phyloP scores from a whole-genome alignment of 495 filamentous ascomycete species.

The Tuber melanosporum region DNA sequence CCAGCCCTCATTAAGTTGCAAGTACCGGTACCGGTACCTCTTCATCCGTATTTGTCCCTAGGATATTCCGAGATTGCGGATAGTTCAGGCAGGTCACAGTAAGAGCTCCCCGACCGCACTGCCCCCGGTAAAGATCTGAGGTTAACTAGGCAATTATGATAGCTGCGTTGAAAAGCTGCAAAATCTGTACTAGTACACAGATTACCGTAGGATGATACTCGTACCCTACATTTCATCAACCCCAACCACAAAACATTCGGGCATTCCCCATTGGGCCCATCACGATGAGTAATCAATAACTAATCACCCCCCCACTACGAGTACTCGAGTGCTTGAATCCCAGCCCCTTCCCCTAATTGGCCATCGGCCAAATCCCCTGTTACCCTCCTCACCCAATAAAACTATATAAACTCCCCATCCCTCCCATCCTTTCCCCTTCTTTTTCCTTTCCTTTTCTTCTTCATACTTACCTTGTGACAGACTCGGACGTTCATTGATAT shows the following conservation, averaged over 20 bases:
- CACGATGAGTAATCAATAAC: neutral
- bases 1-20: neutral
- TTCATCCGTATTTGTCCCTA: no score
- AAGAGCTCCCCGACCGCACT: no score
- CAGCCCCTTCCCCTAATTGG: neutral
- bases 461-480: conserved; percentile 40
- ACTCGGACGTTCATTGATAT: conserved; percentile 37
- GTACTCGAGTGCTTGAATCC: neutral
- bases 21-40: no score
- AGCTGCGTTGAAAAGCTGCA: no score
- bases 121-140: no score
- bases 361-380: neutral
- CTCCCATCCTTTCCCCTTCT: neutral
- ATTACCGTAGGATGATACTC: no score
- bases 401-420: neutral
- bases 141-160: no score
- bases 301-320: neutral
- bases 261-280: neutral
- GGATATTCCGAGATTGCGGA: no score
- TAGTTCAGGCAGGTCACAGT: no score
- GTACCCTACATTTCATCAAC: no score
- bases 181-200: no score
- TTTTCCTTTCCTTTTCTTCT: conserved; percentile 3
- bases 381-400: neutral
- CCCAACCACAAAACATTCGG: neutral